Evolutionary conservation across 345 rosid species (phyloP), one percentile per base, ranked within the genome.

Genomic region (Luvunga scandens): DNA sequence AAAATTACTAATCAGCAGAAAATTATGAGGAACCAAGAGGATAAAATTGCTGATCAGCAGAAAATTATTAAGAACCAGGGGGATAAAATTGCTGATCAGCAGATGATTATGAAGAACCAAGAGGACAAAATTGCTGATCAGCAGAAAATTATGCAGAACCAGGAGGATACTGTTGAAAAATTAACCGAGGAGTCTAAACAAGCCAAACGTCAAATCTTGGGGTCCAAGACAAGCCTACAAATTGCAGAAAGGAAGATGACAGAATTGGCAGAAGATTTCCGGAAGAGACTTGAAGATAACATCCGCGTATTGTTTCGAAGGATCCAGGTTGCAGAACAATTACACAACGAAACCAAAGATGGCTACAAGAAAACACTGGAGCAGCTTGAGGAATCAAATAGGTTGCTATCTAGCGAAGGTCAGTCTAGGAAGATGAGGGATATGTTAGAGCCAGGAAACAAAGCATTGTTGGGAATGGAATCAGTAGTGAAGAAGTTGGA

Each of bases 241-340:
- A 21, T 76, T 3, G 27, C 90, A 18, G 92, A 92, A 78, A 88
- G 84, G 81, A 93, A 88, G 83, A 86, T 93, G 82, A 93, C 89
- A 60, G 95, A 90, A 60, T 74, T 90, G 31, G 92, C 94, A 0
- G 92, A 81, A 6, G 90, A 85, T 75, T 92, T 88, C 81, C 75
- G 85, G 16, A 87, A 81, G 91, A 88, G 83, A 77, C 78, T 87
- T 24, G 97, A 93, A 75, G 91, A 91, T 78, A 89, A 87, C 33
- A 86, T 92, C 22, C 89, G 94, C 13, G 67, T 93, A 36, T 73
- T 95, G 67, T 72, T 79, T 75, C 93, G 83, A 42, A 89, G 98
- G 67, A 90, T 93, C 78, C 84, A 79, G 36, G 97, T 91, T 39
- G 87, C 94, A 9, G 97, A 94, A 83, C 94, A 90, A 21, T 81